phyloP scores from a whole-genome alignment of 1,139 yeast genomes.

The Wickerhamiella pararugosa region DNA sequence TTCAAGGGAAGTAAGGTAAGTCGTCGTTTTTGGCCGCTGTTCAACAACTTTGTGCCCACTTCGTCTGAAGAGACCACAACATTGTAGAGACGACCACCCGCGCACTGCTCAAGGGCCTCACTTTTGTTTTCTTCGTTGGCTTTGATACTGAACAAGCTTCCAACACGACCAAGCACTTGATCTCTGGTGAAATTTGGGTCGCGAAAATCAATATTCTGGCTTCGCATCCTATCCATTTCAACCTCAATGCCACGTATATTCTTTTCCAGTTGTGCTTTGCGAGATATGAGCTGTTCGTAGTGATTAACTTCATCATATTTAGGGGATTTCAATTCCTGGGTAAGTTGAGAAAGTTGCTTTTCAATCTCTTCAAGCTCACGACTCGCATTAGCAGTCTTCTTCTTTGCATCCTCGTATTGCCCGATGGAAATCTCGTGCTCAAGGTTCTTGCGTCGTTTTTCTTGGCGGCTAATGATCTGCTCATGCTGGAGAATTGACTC shows the following conservation, averaged over 20 bases:
- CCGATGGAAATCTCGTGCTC: constrained; percentile 34
- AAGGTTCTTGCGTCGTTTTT: constrained; percentile 47
- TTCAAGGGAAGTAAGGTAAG: constrained; percentile 89
- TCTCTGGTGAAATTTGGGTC: constrained; percentile 39
- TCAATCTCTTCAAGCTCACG: no score
- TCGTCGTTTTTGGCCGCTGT: constrained; percentile 65
- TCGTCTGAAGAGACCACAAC: constrained; percentile 82
- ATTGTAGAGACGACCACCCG: constrained; percentile 81
- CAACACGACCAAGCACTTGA: constrained; percentile 51
- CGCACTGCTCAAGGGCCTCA: constrained; percentile 82
- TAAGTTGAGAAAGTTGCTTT: no score
- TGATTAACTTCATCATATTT: no score
- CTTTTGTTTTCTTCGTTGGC: constrained; percentile 48
- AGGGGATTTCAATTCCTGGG: no score
- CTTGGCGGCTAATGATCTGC: constrained; percentile 43
- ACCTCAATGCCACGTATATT: constrained; percentile 1
- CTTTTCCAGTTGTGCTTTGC: no score
- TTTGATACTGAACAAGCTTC: constrained; percentile 59
- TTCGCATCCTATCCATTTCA: constrained; percentile 9
- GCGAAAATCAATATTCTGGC: constrained; percentile 10
- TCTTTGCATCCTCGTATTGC: constrained; percentile 36
- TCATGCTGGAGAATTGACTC: constrained; percentile 22
- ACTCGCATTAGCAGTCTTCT: no score
- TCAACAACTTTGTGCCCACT: constrained; percentile 69
- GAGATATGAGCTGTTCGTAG: no score